A percentile compares a stretch with the other conserved stretches of the same genome.
phyloP scores from a whole-genome alignment of 495 filamentous ascomycete genomes.

The Penicillium ochrochloron region DNA sequence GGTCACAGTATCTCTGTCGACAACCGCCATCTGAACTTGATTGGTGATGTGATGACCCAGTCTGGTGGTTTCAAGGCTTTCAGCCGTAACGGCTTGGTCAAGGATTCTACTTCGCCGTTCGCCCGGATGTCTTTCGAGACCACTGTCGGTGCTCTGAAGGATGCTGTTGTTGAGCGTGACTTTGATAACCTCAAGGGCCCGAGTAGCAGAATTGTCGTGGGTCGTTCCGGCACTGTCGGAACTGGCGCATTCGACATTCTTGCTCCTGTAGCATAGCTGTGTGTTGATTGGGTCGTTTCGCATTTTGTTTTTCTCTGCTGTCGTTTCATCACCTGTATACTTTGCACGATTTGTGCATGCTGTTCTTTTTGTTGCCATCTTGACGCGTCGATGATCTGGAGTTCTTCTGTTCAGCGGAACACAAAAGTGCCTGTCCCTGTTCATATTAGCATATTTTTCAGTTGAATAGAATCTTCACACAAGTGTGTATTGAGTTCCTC shows the following conservation, averaged over 20 bases:
- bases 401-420: constrained; percentile 50
- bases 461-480: constrained; percentile 32
- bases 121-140: constrained; percentile 99
- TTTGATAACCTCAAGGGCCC: constrained; percentile 87
- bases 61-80: constrained; percentile 87
- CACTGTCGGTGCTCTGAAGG: constrained; percentile 87
- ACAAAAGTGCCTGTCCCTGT: constrained; percentile 43
- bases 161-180: constrained; percentile 87
- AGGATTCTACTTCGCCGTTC: constrained; percentile 81
- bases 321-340: constrained; percentile 29
- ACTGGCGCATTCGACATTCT: constrained; percentile 93
- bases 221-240: constrained; percentile 77
- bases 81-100: constrained; percentile 81
- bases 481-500: not conserved
- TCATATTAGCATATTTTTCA: constrained; percentile 40
- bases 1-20: constrained; percentile 95
- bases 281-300: constrained; percentile 28
- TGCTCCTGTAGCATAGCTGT: constrained; percentile 59
- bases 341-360: constrained; percentile 23
- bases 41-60: constrained; percentile 95
- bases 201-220: constrained; percentile 85
- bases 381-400: constrained; percentile 49
- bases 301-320: constrained; percentile 17
- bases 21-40: constrained; percentile 89
- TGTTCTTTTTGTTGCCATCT: constrained; percentile 31